Evolutionary conservation across 2,329 filamentous ascomycete genomes (phyloP).

Genomic region (Cladobotryum protrusum): DNA sequence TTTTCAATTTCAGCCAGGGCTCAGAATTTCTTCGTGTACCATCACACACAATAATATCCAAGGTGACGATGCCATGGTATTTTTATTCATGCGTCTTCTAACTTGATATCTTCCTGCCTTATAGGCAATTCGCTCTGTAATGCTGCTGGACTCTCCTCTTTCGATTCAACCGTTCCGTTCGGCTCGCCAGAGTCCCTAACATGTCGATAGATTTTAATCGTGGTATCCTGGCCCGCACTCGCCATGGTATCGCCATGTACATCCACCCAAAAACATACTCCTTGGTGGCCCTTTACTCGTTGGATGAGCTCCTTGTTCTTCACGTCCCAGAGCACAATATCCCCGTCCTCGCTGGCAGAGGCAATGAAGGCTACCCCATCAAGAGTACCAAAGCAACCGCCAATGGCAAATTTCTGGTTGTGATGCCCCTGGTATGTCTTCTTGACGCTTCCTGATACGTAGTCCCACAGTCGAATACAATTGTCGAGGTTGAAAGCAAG

Average conservation of each 20-base stretch:
- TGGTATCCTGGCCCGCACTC: conserved; percentile 50
- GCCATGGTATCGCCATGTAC: conserved; percentile 50
- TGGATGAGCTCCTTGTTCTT: conserved; percentile 78
- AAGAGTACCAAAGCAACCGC: conserved; percentile 68
- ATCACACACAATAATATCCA: background rate
- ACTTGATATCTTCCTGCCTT: conserved; percentile 34
- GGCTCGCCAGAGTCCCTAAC: conserved; percentile 11
- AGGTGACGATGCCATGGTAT: background rate
- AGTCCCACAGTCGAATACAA: conserved; percentile 90
- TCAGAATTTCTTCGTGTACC: background rate
- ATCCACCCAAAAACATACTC: conserved; percentile 62
- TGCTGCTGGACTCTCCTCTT: conserved; percentile 44
- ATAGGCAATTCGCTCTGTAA: conserved; percentile 49
- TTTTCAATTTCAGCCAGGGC: too few species aligned
- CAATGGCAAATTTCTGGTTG: conserved; percentile 80
- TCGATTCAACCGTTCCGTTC: conserved; percentile 14
- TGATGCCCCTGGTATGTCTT: conserved; percentile 95
- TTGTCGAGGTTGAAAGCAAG: conserved; percentile 88
- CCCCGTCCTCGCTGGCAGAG: conserved; percentile 82
- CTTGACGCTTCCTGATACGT: conserved; percentile 81
- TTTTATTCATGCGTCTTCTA: conserved; percentile 19
- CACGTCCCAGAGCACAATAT: conserved; percentile 85
- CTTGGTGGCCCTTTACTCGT: conserved; percentile 45
- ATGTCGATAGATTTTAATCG: conserved; percentile 44
- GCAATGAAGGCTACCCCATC: conserved; percentile 56